phyloP scores from a whole-genome alignment of 31 red algal genomes.

The Odonthalia washingtoniensis region DNA sequence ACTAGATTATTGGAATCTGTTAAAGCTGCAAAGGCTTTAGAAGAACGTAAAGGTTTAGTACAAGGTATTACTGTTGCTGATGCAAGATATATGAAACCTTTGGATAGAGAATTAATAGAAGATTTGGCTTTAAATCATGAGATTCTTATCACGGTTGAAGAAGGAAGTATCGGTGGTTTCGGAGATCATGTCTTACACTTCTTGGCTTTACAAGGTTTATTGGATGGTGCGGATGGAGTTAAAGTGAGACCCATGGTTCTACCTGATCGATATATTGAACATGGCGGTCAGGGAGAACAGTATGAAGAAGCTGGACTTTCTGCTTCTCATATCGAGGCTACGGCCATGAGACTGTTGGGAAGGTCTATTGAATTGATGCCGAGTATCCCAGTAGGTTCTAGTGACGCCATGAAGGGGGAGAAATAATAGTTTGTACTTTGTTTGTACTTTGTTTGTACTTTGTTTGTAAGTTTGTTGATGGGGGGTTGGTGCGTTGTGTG shows the following conservation, averaged over 20 bases:
- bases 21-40: slow-evolving; percentile 65
- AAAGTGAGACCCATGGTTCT: slow-evolving; percentile 91
- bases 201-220: slow-evolving; percentile 68
- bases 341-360: slow-evolving; percentile 73
- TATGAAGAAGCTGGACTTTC: slow-evolving; percentile 93
- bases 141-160: slow-evolving; percentile 90
- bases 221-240: slow-evolving; percentile 74
- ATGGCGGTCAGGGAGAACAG: slow-evolving; percentile 83
- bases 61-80: slow-evolving; percentile 85
- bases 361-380: slow-evolving; percentile 24
- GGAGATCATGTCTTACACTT: slow-evolving; percentile 91
- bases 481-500: too few relatives aligned
- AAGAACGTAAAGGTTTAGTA: slow-evolving; percentile 43
- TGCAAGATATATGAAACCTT: slow-evolving; percentile 83
- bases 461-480: too few relatives aligned
- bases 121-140: slow-evolving; percentile 70
- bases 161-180: slow-evolving; percentile 85
- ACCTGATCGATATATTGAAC: slow-evolving; percentile 91
- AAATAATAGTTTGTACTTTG: too few relatives aligned
- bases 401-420: too few relatives aligned
- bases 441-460: too few relatives aligned
- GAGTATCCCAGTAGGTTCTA: too few relatives aligned
- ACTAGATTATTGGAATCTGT: slow-evolving; percentile 81
- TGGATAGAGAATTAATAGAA: slow-evolving; percentile 75
- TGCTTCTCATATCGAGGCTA: slow-evolving; percentile 76